phyloP scores from a whole-genome alignment of 1,284 basidiomycete genomes.

The Leccinum discolor region DNA sequence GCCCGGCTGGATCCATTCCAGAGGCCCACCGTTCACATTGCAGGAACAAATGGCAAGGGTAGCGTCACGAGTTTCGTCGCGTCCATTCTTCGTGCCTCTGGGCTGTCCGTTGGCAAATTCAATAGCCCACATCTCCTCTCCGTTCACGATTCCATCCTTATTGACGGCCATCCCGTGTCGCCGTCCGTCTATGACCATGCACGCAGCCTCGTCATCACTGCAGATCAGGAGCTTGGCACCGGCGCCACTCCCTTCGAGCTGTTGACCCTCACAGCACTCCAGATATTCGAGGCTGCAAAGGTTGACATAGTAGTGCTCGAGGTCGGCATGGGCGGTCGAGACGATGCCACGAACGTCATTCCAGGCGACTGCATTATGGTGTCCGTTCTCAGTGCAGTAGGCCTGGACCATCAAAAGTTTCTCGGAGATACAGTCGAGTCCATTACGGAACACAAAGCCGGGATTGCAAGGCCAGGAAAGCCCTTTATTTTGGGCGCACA shows the following conservation, averaged over 20 bases:
- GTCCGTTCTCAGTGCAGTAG: conserved; percentile 85
- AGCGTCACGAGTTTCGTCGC: conserved; percentile 86
- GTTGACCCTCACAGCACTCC: conserved; percentile 78
- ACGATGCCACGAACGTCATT: conserved; percentile 94
- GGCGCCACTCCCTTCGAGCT: conserved; percentile 82
- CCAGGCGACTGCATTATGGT: conserved; percentile 70
- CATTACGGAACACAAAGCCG: conserved; percentile 86
- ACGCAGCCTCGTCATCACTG: conserved; percentile 50
- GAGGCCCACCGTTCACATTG: conserved; percentile 89
- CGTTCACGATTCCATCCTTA: conserved; percentile 76
- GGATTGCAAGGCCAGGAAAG: conserved; percentile 71
- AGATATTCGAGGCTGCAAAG: conserved; percentile 64
- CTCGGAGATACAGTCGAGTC: conserved; percentile 76
- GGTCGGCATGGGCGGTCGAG: conserved; percentile 92
- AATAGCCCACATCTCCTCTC: conserved; percentile 92
- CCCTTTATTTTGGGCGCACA: conserved; percentile 82
- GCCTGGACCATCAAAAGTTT: conserved; percentile 92
- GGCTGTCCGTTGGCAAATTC: conserved; percentile 77
- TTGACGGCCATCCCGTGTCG: conserved; percentile 63
- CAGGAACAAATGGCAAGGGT: conserved; percentile 98
- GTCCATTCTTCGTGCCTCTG: conserved; percentile 64
- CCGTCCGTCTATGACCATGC: conserved; percentile 52
- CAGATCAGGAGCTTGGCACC: conserved; percentile 47
- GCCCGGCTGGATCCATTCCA: conserved; percentile 62
- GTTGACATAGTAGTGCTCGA: conserved; percentile 90